A percentile compares a stretch with the other conserved stretches of the same genome.
Conservation (phyloP, 2,329 filamentous ascomycete genomes). For the Botrytis tulipae region DNA sequence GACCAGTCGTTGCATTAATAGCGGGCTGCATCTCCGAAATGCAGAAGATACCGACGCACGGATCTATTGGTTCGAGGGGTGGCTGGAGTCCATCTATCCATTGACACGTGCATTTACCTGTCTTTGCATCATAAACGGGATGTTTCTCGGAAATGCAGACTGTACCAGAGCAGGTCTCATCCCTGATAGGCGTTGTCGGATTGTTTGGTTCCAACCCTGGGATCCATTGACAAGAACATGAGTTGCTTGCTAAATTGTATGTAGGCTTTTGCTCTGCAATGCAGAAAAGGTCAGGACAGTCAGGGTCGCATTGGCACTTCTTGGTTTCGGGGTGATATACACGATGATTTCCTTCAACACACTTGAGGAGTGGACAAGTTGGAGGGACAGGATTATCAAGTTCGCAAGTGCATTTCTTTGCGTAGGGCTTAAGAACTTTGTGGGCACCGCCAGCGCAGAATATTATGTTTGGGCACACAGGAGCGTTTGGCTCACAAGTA, state of each 20-base stretch:
- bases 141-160: constrained; percentile 26
- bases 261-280: constrained; percentile 22
- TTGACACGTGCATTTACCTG: constrained; percentile 22
- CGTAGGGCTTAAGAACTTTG: constrained; percentile 14
- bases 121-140: constrained; percentile 16
- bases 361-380: constrained; percentile 29
- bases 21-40: constrained; percentile 23
- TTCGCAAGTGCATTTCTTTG: constrained; percentile 28
- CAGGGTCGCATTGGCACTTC: constrained; percentile 26
- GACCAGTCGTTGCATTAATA: constrained; percentile 16
- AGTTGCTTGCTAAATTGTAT: constrained; percentile 24
- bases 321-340: constrained; percentile 27
- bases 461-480: constrained; percentile 22
- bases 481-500: constrained; percentile 24
- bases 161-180: constrained; percentile 23
- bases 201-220: constrained; percentile 21
- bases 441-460: constrained; percentile 25
- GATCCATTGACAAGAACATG: constrained; percentile 26
- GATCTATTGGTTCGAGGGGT: not conserved
- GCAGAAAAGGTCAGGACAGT: constrained; percentile 29
- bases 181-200: not conserved
- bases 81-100: constrained; percentile 27
- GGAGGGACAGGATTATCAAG: constrained; percentile 18
- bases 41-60: constrained; percentile 21
- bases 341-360: constrained; percentile 22